phyloP scores from a whole-genome alignment of 176 grass and related monocot genomes.

The Aechmea fasciata region DNA sequence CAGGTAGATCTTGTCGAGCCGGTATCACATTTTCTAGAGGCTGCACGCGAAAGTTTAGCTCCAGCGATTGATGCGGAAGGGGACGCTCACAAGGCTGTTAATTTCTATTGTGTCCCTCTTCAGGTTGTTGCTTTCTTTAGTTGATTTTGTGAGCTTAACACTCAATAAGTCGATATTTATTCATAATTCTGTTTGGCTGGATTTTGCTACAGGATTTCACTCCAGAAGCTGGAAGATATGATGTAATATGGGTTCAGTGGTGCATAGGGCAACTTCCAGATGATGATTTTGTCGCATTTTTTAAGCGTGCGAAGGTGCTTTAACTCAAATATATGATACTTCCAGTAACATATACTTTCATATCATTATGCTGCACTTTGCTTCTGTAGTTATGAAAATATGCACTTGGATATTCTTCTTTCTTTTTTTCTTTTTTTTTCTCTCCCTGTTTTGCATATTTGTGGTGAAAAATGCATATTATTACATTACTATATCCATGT shows the following conservation, averaged over 20 bases:
- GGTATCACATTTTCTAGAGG: slow-evolving; percentile 86
- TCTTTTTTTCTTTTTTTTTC: background rate
- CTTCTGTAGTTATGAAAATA: background rate
- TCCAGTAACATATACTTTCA: background rate
- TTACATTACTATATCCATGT: background rate
- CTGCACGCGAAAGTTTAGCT: slow-evolving; percentile 72
- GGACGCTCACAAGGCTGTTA: slow-evolving; percentile 48
- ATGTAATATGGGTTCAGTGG: slow-evolving; percentile 99
- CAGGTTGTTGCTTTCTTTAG: slow-evolving; percentile 45
- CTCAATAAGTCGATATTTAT: background rate
- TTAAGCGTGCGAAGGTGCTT: slow-evolving; percentile 70
- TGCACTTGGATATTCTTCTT: background rate
- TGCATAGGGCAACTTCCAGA: slow-evolving; percentile 97
- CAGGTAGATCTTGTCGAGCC: slow-evolving; percentile 99
- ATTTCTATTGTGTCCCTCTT: slow-evolving; percentile 88
- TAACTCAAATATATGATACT: background rate
- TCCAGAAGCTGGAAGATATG: slow-evolving; percentile 82
- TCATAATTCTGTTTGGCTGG: slow-evolving; percentile 6
- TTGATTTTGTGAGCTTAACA: slow-evolving; percentile 1
- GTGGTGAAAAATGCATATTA: background rate
- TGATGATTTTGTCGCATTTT: slow-evolving; percentile 95
- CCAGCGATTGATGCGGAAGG: slow-evolving; percentile 33
- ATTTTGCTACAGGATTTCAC: slow-evolving; percentile 48
- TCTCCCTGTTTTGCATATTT: background rate
- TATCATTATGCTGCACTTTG: slow-evolving; percentile 2